Evolutionary conservation across 2,329 filamentous ascomycete species (phyloP), one percentile per base, ranked within the genome.

Genomic region (Paraphoma sp.): DNA sequence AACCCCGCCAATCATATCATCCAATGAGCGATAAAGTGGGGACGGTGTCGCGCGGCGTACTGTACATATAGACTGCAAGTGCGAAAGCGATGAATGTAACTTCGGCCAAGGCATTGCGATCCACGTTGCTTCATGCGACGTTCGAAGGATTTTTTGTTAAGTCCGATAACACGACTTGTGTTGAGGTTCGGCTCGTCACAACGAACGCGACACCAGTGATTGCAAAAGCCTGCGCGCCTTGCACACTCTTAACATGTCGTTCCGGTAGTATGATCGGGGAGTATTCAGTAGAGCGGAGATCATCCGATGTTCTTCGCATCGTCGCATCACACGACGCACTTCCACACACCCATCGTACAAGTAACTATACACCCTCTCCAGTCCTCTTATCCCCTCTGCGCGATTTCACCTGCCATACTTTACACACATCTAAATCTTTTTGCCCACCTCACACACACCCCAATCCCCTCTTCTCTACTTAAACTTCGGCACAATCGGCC

Each of bases 401-500:
- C 23, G 5, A 5, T 23, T 5, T 23, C 23, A 14, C 33, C 14
- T 36, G 3, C 9, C 14, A 36, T 14, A 3, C 33, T 36, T 36
- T 36, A 14, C 7, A 36, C 14, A 36, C 33, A 36, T 36, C 33
- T 7, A 3, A 3, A 14, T 10, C 33, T n/a, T 17, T n/a, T 23
- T 23, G 23, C 23, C 23, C 23, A 23, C 33, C 12, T 33, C 12
- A 12, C 12, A 33, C 12, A 33, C 31, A 33, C 12, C 31, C 12
- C 7, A 7, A 12, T 7, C 31, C 30, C n/a, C n/a, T n/a, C n/a
- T 16, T 23, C 36, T 51, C 41, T n/a, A 54, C 18, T 33, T 54
- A 10, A 48, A 43, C 48, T 52, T 54, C 2, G 31, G 23, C 23
- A 48, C n/a, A 7, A 59, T 53, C 6, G 56, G 56, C 48, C 78